phyloP scores from a whole-genome alignment of 257 asterid genomes.

The Ilex aquifolium region DNA sequence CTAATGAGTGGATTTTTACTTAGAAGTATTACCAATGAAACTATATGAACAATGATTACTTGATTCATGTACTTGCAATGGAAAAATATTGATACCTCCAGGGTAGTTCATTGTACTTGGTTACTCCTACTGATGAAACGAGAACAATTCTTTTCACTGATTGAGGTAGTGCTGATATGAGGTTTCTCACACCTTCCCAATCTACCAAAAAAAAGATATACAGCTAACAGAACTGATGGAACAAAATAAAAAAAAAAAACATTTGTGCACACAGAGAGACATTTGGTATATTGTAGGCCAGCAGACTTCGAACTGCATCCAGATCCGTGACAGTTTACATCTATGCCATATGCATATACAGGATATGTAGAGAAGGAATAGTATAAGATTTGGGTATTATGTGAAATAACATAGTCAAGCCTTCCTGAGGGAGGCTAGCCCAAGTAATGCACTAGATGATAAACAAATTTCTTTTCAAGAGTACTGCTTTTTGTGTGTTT shows the following conservation, averaged over 20 bases:
- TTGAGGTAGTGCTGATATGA: conserved; percentile 62
- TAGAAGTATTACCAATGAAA: no score
- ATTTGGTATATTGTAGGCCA: neutral
- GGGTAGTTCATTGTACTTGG: conserved; percentile 79
- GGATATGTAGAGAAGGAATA: no score
- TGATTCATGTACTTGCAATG: neutral
- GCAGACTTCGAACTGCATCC: neutral
- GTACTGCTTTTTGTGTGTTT: no score
- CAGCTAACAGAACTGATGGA: neutral
- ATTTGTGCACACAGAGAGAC: neutral
- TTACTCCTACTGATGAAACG: conserved; percentile 91
- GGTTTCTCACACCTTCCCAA: conserved; percentile 97
- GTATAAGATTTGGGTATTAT: no score
- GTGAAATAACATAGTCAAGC: no score
- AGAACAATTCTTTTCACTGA: conserved; percentile 75
- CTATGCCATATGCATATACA: neutral
- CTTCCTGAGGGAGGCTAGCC: no score
- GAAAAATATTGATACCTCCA: conserved; percentile 64
- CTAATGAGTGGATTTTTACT: no score
- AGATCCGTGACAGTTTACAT: neutral
- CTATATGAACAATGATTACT: no score
- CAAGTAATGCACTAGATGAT: no score
- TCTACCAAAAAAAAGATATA: conserved; percentile 34
- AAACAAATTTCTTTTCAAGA: no score
- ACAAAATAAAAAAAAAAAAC: no score